Evolutionary conservation across 2,329 filamentous ascomycete species (phyloP).

Genomic region (Cytospora leucostoma): DNA sequence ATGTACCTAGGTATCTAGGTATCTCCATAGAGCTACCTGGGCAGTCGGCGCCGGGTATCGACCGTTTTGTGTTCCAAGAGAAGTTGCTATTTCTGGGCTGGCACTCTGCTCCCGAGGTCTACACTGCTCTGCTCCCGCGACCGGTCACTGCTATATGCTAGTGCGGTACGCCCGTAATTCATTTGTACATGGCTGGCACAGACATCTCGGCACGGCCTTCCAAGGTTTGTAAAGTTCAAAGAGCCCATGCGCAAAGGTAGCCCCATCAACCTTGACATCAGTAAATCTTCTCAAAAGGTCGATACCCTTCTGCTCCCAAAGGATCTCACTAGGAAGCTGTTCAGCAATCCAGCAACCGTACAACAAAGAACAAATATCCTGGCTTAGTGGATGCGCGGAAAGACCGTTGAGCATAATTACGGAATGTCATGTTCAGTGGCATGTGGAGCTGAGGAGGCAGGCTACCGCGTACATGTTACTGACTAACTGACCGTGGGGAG

Average conservation of each 20-base stretch:
- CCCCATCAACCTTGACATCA: background rate
- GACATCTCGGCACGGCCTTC: background rate
- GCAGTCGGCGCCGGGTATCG: background rate
- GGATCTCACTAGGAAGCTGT: background rate
- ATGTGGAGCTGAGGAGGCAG: background rate
- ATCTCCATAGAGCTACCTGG: background rate
- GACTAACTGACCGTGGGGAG: background rate
- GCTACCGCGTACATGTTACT: background rate
- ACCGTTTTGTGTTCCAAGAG: conserved; percentile 1
- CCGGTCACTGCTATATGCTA: background rate
- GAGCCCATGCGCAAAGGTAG: background rate
- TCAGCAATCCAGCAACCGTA: conserved; percentile 1
- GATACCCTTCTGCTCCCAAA: background rate
- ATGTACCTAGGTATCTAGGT: background rate
- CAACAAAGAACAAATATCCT: background rate
- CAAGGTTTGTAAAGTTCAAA: background rate
- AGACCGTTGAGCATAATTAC: conserved; percentile 15
- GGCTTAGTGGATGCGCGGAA: conserved; percentile 14
- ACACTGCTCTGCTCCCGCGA: background rate
- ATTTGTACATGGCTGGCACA: background rate
- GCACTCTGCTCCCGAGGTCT: background rate
- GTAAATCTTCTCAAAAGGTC: background rate
- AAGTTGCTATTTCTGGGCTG: conserved; percentile 8
- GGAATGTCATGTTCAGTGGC: background rate
- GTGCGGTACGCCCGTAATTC: background rate